Evolutionary conservation across 1,139 yeast species (phyloP).

Genomic region (Taphrina deformans): DNA sequence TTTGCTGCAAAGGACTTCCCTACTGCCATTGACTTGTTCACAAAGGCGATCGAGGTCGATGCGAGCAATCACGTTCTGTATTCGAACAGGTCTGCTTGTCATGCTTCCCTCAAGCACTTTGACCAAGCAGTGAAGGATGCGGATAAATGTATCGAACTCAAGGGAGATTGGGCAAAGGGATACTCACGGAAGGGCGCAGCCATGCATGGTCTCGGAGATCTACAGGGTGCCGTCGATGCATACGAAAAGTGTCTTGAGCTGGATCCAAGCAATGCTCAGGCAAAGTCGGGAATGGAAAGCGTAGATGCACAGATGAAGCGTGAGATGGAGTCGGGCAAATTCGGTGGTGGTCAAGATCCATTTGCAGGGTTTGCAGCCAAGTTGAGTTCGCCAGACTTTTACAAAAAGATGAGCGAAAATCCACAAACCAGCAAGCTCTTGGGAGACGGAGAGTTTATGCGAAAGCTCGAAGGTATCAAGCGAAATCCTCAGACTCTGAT

Average conservation of each 20-base stretch:
- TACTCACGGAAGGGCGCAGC: constrained; percentile 94
- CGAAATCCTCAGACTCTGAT: constrained; percentile 56
- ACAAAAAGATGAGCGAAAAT: constrained; percentile 70
- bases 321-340: constrained; percentile 47
- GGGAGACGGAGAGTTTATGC: constrained; percentile 83
- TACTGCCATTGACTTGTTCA: constrained; percentile 75
- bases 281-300: constrained; percentile 73
- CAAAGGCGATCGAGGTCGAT: constrained; percentile 80
- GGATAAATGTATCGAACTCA: constrained; percentile 72
- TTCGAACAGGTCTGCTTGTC: constrained; percentile 92
- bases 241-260: constrained; percentile 80
- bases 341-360: constrained; percentile 49
- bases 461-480: constrained; percentile 65
- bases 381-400: constrained; percentile 76
- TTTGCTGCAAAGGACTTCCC: constrained; percentile 82
- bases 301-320: constrained; percentile 59
- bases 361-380: constrained; percentile 76
- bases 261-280: constrained; percentile 82
- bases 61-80: constrained; percentile 83
- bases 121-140: constrained; percentile 79
- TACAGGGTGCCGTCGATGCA: constrained; percentile 55
- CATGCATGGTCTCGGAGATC: constrained; percentile 75
- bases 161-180: constrained; percentile 90
- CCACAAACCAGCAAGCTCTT: constrained; percentile 85
- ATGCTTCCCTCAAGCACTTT: constrained; percentile 76